These are phyloP conservation scores for Annulohypoxylon maeteangense DNA, from an alignment of 495 filamentous ascomycete species.

Conservation along the genomic window DNA sequence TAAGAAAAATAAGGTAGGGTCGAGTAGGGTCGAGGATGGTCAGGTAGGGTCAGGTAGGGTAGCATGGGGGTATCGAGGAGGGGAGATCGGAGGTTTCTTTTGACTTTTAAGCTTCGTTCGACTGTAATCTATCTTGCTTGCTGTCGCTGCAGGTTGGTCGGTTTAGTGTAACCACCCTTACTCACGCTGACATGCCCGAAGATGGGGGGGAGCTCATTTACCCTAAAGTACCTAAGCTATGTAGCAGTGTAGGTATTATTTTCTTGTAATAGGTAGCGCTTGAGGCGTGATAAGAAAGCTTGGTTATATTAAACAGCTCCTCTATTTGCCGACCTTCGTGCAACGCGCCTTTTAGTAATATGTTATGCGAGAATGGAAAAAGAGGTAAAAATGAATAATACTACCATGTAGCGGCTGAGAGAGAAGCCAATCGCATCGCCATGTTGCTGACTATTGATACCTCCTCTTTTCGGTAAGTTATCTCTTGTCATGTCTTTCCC, in stretches of 20 bases:
- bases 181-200: conserved; percentile 22
- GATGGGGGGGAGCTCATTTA: conserved; percentile 33
- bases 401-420: conserved; percentile 25
- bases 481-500: neutral
- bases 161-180: conserved; percentile 37
- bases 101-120: conserved; percentile 46
- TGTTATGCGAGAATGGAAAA: conserved; percentile 26
- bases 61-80: conserved; percentile 20
- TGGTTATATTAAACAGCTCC: conserved; percentile 17
- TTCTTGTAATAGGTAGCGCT: conserved; percentile 34
- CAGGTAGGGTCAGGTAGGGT: too few relatives aligned
- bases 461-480: conserved; percentile 9
- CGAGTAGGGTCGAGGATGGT: too few relatives aligned
- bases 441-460: conserved; percentile 3
- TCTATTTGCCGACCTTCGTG: conserved; percentile 31
- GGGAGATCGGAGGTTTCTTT: conserved; percentile 45
- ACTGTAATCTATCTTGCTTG: conserved; percentile 46
- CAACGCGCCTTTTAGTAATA: conserved; percentile 26
- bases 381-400: conserved; percentile 2
- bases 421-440: conserved; percentile 1
- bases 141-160: conserved; percentile 40
- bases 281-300: conserved; percentile 40
- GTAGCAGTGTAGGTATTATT: too few relatives aligned
- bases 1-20: conserved; percentile 17
- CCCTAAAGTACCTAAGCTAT: too few relatives aligned